Percentiles rank a stretch among this genome's conserved stretches.
These are phyloP conservation scores for Piloderma croceum DNA, from an alignment of 768 basidiomycete species.

Conservation along the genomic window DNA sequence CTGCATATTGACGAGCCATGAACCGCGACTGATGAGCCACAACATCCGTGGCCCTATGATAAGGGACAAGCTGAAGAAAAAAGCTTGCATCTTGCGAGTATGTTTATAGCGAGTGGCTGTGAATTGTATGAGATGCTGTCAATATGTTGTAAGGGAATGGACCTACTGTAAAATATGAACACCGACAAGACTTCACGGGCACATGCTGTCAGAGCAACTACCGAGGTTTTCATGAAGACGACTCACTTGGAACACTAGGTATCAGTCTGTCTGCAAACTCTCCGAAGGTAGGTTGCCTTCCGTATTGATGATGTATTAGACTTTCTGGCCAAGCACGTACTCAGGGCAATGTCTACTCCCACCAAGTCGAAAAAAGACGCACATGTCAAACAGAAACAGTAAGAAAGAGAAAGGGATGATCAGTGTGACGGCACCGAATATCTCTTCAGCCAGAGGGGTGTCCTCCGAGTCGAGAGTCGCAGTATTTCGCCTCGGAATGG, in stretches of 20 bases:
- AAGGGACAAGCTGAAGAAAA: conserved; percentile 55
- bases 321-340: conserved; percentile 31
- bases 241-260: conserved; percentile 69
- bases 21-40: conserved; percentile 62
- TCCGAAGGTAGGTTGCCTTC: conserved; percentile 45
- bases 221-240: background rate
- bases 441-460: conserved; percentile 53
- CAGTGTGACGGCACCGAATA: conserved; percentile 58
- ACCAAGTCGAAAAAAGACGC: conserved; percentile 24
- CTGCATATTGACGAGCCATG: conserved; percentile 66
- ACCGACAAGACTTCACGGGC: conserved; percentile 74
- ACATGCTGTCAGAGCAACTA: too few relatives aligned
- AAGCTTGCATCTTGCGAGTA: conserved; percentile 44
- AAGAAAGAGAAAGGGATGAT: conserved; percentile 74
- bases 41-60: conserved; percentile 60
- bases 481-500: too few relatives aligned
- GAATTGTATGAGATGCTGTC: conserved; percentile 3
- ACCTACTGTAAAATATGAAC: conserved; percentile 72
- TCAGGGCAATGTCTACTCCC: background rate
- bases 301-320: conserved; percentile 75
- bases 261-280: conserved; percentile 53
- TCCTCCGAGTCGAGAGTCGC: conserved; percentile 19
- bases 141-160: background rate
- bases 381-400: conserved; percentile 83
- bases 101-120: conserved; percentile 64